Evolutionary conservation across 768 basidiomycete genomes (phyloP).

Genomic region (Tricholoma terreum): DNA sequence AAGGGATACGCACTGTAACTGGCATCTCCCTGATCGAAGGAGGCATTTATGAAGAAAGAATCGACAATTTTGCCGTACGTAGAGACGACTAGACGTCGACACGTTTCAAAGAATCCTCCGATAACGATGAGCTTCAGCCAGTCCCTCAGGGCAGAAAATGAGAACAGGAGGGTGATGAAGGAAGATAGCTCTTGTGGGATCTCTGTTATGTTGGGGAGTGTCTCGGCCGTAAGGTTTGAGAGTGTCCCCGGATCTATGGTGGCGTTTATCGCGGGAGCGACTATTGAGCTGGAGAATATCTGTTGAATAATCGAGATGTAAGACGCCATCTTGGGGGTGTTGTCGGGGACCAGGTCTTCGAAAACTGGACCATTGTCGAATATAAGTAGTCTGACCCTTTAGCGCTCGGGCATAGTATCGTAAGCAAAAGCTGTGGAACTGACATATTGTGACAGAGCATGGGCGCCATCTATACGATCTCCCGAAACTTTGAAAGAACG

Average conservation of each 20-base stretch:
- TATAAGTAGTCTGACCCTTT: no score
- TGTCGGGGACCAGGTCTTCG: not conserved
- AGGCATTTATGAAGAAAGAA: slow-evolving; percentile 49
- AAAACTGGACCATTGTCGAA: not conserved
- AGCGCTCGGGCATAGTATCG: no score
- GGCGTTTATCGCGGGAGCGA: not conserved
- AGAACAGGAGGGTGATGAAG: slow-evolving; percentile 22
- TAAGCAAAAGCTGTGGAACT: no score
- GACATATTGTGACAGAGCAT: no score
- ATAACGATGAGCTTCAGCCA: slow-evolving; percentile 51
- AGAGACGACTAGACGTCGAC: slow-evolving; percentile 36
- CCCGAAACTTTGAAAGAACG: no score
- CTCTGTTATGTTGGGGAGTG: not conserved
- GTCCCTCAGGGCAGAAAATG: slow-evolving; percentile 45
- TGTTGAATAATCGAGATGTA: slow-evolving; percentile 7
- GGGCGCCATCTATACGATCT: not conserved
- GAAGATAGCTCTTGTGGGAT: slow-evolving; percentile 11
- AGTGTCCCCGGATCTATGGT: not conserved
- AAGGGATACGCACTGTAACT: slow-evolving; percentile 22
- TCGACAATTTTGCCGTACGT: slow-evolving; percentile 36
- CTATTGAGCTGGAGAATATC: slow-evolving; percentile 1
- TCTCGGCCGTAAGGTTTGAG: not conserved
- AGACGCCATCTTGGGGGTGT: slow-evolving; percentile 4
- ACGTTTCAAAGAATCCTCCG: slow-evolving; percentile 50
- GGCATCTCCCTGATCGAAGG: slow-evolving; percentile 42